Percentiles rank a stretch among this genome's conserved stretches.
These are phyloP conservation scores for Mycena albidolilacea DNA, from an alignment of 768 basidiomycete genomes.

Conservation along the genomic window DNA sequence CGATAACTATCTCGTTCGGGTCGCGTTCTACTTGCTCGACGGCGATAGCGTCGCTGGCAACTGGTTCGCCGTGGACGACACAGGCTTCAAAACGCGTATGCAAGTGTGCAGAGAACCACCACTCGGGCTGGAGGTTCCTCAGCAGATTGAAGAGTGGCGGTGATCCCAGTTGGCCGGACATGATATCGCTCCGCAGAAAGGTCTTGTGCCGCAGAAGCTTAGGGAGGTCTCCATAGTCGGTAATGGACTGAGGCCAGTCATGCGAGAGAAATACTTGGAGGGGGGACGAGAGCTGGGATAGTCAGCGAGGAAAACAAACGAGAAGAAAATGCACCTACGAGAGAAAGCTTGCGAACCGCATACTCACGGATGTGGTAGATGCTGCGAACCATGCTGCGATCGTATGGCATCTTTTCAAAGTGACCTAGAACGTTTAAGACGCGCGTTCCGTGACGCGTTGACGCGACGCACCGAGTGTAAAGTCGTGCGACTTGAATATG, in stretches of 20 bases:
- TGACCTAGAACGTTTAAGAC: conserved; percentile 65
- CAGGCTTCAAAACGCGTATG: conserved; percentile 80
- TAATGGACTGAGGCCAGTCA: conserved; percentile 95
- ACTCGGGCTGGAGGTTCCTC: conserved; percentile 66
- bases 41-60: conserved; percentile 54
- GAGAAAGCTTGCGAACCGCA: conserved; percentile 83
- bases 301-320: conserved; percentile 35
- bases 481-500: conserved; percentile 90
- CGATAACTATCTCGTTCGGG: conserved; percentile 18
- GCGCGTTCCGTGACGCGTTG: not conserved
- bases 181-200: conserved; percentile 81
- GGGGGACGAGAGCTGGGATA: conserved; percentile 66
- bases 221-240: conserved; percentile 80
- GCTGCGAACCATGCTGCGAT: conserved; percentile 80
- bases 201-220: conserved; percentile 82
- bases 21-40: conserved; percentile 46
- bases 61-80: conserved; percentile 51
- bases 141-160: conserved; percentile 69
- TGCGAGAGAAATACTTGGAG: conserved; percentile 91
- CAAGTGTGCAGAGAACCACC: conserved; percentile 86
- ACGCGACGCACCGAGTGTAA: conserved; percentile 67
- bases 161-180: conserved; percentile 82
- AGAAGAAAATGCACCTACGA: conserved; percentile 59
- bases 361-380: conserved; percentile 95
- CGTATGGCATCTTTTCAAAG: conserved; percentile 88